Conservation (phyloP, 1,284 basidiomycete genomes). For the Hemileia vastatrix region DNA sequence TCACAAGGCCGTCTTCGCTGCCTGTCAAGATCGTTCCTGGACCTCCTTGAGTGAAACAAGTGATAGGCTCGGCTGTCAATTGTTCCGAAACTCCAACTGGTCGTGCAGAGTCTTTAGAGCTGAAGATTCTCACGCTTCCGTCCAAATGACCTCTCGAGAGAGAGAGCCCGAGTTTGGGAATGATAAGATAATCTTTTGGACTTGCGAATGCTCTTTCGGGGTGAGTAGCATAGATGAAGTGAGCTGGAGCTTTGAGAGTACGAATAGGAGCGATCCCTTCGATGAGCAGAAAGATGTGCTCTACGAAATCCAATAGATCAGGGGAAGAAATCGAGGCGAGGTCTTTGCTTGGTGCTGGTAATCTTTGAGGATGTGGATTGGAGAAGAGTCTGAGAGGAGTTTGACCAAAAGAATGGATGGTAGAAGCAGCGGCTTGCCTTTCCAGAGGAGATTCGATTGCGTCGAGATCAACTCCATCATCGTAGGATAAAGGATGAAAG, state of each 20-base stretch:
- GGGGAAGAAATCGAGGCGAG: conserved; percentile 26
- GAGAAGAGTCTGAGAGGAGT: conserved; percentile 55
- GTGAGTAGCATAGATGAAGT: conserved; percentile 54
- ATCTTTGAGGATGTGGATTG: conserved; percentile 65
- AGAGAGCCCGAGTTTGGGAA: conserved; percentile 54
- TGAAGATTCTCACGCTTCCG: conserved; percentile 53
- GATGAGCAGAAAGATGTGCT: conserved; percentile 51
- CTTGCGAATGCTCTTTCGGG: conserved; percentile 59
- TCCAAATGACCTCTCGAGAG: conserved; percentile 58
- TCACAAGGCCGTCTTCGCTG: conserved; percentile 48
- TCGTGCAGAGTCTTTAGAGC: no score
- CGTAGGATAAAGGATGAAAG: conserved; percentile 90
- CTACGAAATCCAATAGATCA: conserved; percentile 60
- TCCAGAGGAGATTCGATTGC: conserved; percentile 73
- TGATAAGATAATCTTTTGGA: conserved; percentile 53
- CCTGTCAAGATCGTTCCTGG: conserved; percentile 64
- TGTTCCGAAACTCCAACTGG: conserved; percentile 53
- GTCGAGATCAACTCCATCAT: conserved; percentile 84
- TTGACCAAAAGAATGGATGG: conserved; percentile 73
- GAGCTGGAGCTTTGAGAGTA: conserved; percentile 35
- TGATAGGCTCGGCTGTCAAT: conserved; percentile 25
- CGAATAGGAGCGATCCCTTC: conserved; percentile 31
- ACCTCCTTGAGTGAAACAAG: conserved; percentile 60
- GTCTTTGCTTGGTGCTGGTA: conserved; percentile 45
- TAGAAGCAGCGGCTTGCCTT: conserved; percentile 81